Base-by-base conservation (phyloP, 1,284 basidiomycete species). In the Phaffia rhodozyma region DNA sequence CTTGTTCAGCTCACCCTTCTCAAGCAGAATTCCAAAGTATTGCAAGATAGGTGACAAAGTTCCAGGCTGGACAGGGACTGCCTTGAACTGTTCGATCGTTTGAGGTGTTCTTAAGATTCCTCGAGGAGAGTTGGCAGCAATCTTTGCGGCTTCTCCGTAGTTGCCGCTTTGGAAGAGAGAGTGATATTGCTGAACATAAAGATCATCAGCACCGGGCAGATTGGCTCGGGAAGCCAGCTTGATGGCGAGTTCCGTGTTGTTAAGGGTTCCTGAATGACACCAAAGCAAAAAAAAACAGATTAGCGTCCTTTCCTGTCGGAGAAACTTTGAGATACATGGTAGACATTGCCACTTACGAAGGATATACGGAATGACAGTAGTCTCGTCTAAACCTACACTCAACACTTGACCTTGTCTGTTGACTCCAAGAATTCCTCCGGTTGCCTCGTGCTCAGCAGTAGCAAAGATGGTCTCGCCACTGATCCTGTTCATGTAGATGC, bases 401-500 rank as follows among this genome's bases (percentile, higher is more conserved):
- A 99, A 82, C 23, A 99, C 93, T 77, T 99, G 96, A 59, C 96
- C 96, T 79, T 97, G 97, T 81, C 94, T 90, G 83, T 99, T 99
- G 73, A 99, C 92, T 70, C 94, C 96, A 70, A 99, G 91, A 76
- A 99, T 96, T 79, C 96, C 96, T 74, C 91, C 85, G 18, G 86
- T 86, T 32, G 86, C 83, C 76, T 97, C 93, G 75, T 97, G 91
- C 72, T 97, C 92, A 23, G 93, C 90, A 7, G 96, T 97, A 59
- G 97, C 93, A 76, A 99, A 98, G 76, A 98, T 97, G 57, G 96
- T 98, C 79, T 98, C 96, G 55, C 96, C 94, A 58, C 91, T 96
- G 75, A 99, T 98, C 69, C 96, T 89, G 83, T 99, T 98, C 96
- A 98, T 99, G 82, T 98, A 99, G 71, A 98, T 86, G 79, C 96